Base-by-base conservation (phyloP, 2,329 filamentous ascomycete genomes). In the Colletotrichum orbiculare region DNA sequence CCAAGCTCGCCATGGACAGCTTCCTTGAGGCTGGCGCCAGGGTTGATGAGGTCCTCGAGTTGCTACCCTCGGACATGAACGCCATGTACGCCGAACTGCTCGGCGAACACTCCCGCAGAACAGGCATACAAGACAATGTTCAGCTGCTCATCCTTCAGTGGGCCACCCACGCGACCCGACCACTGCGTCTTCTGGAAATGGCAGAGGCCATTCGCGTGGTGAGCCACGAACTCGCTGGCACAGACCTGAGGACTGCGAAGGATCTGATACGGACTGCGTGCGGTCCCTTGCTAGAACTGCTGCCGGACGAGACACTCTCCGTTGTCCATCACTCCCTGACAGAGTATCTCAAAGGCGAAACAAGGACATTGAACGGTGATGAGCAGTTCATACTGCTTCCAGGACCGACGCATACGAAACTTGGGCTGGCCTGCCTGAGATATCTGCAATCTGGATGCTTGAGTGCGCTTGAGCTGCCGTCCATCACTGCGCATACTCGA, bases 281-380 rank as follows among this genome's bases (percentile, higher is more conserved):
- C 66, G 81, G 81, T 0, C 77, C 80, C 6, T 69, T 84, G 4
- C 66, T 84, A 4, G 80, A 84, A 63, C 75, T 83, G 11, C 71
- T 79, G 3, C 74, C 78, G 11, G 79, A 84, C 63, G 81, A 82
- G 52, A 79, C 78, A 0, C 71, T 83, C 25, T 75, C 73, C 17
- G 75, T 83, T 8, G 75, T 83, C 6, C 81, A 84, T 60, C 81
- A 83, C 58, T 83, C 80, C 1, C 76, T 84, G n/a, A 83, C 81
- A 0, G 81, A 84, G 61, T 83, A 79, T 69, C 73, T 83, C 10
- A 69, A 70, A 41, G 72, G 71, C 4, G 54, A 49, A 2, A 73
- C 69, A 2, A 62, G 71, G 17, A 25, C 43, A 33, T 38, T 45
- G 2, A 54, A 58, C n/a, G 45, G 39, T 5, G 13, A 10, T 3